Evolutionary conservation across 352 stramenopile species (phyloP).

Genomic region (Globisporangium nunn): DNA sequence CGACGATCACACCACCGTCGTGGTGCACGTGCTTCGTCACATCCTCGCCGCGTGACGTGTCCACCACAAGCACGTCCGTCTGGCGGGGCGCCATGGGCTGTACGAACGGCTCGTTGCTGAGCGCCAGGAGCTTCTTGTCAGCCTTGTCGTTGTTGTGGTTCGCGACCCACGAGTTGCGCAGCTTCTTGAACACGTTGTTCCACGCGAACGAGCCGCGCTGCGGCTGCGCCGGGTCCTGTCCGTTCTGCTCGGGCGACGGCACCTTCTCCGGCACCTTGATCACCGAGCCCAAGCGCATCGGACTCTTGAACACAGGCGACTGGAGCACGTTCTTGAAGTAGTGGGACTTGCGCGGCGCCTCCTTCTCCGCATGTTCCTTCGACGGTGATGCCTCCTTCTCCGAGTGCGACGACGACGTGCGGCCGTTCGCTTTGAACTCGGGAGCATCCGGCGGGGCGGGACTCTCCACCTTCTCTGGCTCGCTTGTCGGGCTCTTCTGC

Average conservation of each 20-base stretch:
- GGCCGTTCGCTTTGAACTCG: conserved; percentile 8
- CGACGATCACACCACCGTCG: conserved; percentile 61
- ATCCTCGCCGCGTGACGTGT: conserved; percentile 79
- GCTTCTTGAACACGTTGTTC: conserved; percentile 76
- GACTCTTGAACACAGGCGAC: conserved; percentile 75
- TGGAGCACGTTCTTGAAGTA: conserved; percentile 86
- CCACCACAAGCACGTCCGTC: conserved; percentile 66
- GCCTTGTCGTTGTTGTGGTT: conserved; percentile 41
- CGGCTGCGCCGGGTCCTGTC: conserved; percentile 6
- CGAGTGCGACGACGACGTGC: conserved; percentile 12
- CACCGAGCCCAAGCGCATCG: conserved; percentile 68
- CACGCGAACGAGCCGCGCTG: conserved; percentile 60
- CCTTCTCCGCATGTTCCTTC: conserved; percentile 2
- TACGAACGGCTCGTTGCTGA: conserved; percentile 68
- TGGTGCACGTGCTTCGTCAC: conserved; percentile 74
- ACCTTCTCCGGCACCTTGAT: conserved; percentile 59
- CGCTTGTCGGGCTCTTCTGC: conserved; percentile 7
- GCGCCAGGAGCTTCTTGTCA: conserved; percentile 65
- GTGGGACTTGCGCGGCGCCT: conserved; percentile 49
- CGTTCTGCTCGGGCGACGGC: conserved; percentile 24
- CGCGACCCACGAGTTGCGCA: conserved; percentile 75
- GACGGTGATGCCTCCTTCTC: conserved; percentile 12
- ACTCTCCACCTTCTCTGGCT: conserved; percentile 7
- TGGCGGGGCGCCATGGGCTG: conserved; percentile 38
- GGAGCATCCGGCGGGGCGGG: conserved; percentile 10